Conservation (phyloP, 768 basidiomycete species). For the Tricholoma sp. region DNA sequence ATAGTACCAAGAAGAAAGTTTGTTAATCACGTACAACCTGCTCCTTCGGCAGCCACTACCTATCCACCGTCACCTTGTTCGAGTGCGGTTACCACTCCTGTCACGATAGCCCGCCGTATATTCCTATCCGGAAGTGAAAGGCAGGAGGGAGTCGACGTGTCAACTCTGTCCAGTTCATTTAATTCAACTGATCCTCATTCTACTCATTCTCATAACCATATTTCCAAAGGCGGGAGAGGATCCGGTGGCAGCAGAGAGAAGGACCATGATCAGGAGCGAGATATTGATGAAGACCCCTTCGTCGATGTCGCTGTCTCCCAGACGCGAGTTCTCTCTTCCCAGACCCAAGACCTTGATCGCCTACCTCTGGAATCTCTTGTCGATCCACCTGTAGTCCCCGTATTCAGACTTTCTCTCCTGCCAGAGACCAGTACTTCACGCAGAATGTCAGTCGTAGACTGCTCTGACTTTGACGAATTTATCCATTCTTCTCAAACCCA, state of each 20-base stretch:
- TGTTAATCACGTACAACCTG: neutral
- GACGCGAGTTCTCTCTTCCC: constrained; percentile 30
- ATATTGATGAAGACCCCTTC: neutral
- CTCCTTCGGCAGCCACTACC: neutral
- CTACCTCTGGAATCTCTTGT: neutral
- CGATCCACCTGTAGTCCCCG: constrained; percentile 1
- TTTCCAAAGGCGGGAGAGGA: neutral
- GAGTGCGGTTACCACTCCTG: constrained; percentile 3
- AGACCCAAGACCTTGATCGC: constrained; percentile 22
- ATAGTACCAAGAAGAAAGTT: neutral
- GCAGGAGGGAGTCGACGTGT: neutral
- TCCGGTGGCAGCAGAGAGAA: neutral
- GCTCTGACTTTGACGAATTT: constrained; percentile 13
- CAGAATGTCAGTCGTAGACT: neutral
- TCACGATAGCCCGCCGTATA: constrained; percentile 5
- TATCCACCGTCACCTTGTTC: neutral
- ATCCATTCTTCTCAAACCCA: constrained; percentile 34
- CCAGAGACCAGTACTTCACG: neutral
- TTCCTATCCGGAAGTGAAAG: neutral
- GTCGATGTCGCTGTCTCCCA: constrained; percentile 3
- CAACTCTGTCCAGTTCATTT: neutral
- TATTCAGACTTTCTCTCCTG: constrained; percentile 4
- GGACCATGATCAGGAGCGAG: neutral
- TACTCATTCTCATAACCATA: neutral
- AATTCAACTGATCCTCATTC: neutral